Conservation (phyloP, 192 early-diverging fungal genomes). For the Podila minutissima region DNA sequence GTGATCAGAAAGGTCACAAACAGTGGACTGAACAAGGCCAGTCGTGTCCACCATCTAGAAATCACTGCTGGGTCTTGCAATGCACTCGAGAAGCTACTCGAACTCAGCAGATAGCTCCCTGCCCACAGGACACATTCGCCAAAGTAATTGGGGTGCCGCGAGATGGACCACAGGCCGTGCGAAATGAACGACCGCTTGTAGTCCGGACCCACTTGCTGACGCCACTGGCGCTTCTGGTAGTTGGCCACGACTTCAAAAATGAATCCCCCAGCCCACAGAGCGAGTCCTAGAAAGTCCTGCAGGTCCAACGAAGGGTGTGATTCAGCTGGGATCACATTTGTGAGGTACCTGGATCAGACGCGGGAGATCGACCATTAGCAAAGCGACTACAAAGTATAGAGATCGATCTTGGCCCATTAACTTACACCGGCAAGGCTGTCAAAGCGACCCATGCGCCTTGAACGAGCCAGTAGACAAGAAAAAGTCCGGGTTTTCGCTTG, state of each 20-base stretch:
- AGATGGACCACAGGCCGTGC: conserved; percentile 44
- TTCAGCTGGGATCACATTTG: conserved; percentile 39
- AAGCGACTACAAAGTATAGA: not conserved
- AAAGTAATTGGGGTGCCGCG: conserved; percentile 54
- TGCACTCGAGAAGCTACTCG: conserved; percentile 14
- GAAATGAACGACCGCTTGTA: conserved; percentile 51
- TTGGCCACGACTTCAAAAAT: conserved; percentile 34
- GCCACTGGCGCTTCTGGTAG: conserved; percentile 46
- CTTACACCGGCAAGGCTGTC: conserved; percentile 50
- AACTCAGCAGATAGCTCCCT: conserved; percentile 25
- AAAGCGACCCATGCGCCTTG: conserved; percentile 46
- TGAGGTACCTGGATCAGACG: conserved; percentile 13
- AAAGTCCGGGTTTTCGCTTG: conserved; percentile 18
- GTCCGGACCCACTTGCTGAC: conserved; percentile 34
- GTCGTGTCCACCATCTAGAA: conserved; percentile 23
- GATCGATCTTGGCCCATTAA: not conserved
- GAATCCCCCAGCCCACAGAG: conserved; percentile 39
- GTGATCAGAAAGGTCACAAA: conserved; percentile 50
- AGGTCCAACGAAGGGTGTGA: conserved; percentile 33
- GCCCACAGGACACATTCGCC: conserved; percentile 51
- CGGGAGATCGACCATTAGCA: not conserved
- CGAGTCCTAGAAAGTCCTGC: conserved; percentile 33
- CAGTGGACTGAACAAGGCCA: conserved; percentile 40
- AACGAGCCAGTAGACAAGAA: conserved; percentile 45
- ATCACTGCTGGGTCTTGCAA: not conserved